Base-by-base conservation (phyloP, 305 asterid genomes). In the Striga hermonthica region DNA sequence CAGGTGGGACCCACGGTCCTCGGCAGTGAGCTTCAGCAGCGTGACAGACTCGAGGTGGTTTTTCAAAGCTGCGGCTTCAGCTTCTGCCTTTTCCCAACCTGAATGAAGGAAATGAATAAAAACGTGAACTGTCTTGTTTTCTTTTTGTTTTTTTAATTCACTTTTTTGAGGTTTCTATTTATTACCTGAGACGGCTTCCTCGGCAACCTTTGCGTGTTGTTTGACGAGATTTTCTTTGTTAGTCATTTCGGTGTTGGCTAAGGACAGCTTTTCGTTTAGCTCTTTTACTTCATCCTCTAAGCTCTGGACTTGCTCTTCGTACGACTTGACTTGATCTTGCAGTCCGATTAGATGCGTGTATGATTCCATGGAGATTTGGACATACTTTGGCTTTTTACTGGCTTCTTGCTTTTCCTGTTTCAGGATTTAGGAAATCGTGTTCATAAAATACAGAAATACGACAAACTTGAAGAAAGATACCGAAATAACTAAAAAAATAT, bases 51-150 rank as follows among this genome's bases (percentile, higher is more conserved):
- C 97, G 52, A 92, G 84, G 74, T 87, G 95, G 77, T 70, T 87
- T 77, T 89, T 89, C 72, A 92, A 72, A 44, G 95, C 75, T 11
- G 91, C 87, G 11, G 98, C 90, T 81, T 92, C 98, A 11, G 96
- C 88, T 82, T 92, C 98, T 5, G 97, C 98, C 66, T 92, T 92
- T 70, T 92, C 98, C 98, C 98, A 92, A 67, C 98, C 97, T 92
- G 90, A 22, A 22, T 52, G 37, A 80, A 64, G 41, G 48, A 66
- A 56, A 22, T 22, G 31, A 1, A 22, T 22, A 22, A 22, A 22
- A 22, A 1, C 2, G 31, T 22, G 16, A 57, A n/a, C 52, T 48
- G 52, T 11, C 64, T 61, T 61, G 56, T 50, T 52, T n/a, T 47
- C 13, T 47, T 4, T 47, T 47, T 47, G 4, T 2, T n/a, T 48